Base-by-base conservation (phyloP, 306 rosid species). In the Leucaena leucocephala region DNA sequence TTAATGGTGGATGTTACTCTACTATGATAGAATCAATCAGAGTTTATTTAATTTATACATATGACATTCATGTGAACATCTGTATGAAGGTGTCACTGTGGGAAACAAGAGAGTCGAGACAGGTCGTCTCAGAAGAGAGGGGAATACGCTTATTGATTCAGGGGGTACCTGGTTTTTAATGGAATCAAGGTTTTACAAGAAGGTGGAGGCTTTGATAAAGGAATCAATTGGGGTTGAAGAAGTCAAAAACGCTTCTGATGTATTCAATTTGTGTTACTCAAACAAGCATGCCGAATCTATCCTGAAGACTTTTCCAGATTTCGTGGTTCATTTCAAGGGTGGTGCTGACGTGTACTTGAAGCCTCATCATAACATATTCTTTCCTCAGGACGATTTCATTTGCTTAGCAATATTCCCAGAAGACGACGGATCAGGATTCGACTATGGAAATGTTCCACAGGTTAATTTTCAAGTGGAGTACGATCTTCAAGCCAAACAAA, bases 111-210 rank as follows among this genome's bases (percentile, higher is more conserved):
- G 33, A 1, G 34, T 58, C 21, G n/a, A 57, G 46, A 3, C 65
- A 21, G 15, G 65, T 59, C 38, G 65, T 59, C 38, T 1, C 15
- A 21, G 3, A 11, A 59, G 66, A 22, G 6, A 59, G 40, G 74
- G 57, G 5, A 72, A 64, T 39, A 80, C 74, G 4, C 4, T 72
- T 4, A 63, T 80, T 16, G 78, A 80, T 72, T 80, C 83, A 8
- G 78, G 74, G 46, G 17, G 68, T 0, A 80, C 78, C 4, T 22
- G 74, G 46, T 63, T 77, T 3, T 0, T 4, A 6, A 54, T 72
- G 52, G 45, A 48, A 45, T 10, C 65, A 10, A 27, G 9, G 7
- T 79, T 72, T 2, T 72, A 80, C 17, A 8, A n/a, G n/a, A 6
- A 33, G 2, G 16, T 72, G n/a, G 78, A 12, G 74, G 42, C 19